A percentile compares a stretch with the other conserved stretches of the same genome.
These are phyloP conservation scores for Raddia distichophylla DNA, from an alignment of 176 grass and related monocot species.

Conservation along the genomic window DNA sequence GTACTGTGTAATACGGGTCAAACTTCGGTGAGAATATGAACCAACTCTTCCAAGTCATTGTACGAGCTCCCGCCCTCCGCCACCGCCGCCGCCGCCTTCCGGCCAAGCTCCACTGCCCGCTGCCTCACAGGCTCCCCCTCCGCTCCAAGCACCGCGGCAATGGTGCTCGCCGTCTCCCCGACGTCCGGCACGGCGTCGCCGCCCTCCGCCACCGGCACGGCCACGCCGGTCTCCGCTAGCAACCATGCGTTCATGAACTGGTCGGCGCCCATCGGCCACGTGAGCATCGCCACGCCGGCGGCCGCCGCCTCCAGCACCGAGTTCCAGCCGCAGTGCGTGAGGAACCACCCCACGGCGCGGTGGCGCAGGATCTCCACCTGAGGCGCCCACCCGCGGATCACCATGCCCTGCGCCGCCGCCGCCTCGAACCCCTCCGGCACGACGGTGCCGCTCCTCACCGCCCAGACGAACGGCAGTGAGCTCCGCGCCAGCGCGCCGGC, in stretches of 20 bases:
- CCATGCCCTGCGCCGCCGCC: constrained; percentile 35
- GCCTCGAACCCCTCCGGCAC: constrained; percentile 45
- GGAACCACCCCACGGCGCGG: constrained; percentile 52
- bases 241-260: constrained; percentile 57
- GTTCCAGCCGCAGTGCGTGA: constrained; percentile 68
- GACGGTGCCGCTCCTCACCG: constrained; percentile 14
- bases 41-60: constrained; percentile 35
- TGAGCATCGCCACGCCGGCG: constrained; percentile 55
- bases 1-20: too few relatives aligned
- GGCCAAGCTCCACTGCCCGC: constrained; percentile 35
- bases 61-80: constrained; percentile 48
- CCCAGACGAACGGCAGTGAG: constrained; percentile 57
- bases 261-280: constrained; percentile 67
- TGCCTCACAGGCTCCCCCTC: constrained; percentile 17
- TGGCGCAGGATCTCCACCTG: constrained; percentile 60
- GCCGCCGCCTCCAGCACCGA: constrained; percentile 48
- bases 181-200: constrained; percentile 38
- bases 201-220: constrained; percentile 46
- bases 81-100: constrained; percentile 32
- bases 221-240: constrained; percentile 48
- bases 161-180: background rate
- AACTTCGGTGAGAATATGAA: background rate
- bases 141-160: constrained; percentile 25
- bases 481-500: constrained; percentile 52
- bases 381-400: constrained; percentile 56